Evolutionary conservation across 495 filamentous ascomycete species (phyloP).

Genomic region (Cairneyella variabilis): DNA sequence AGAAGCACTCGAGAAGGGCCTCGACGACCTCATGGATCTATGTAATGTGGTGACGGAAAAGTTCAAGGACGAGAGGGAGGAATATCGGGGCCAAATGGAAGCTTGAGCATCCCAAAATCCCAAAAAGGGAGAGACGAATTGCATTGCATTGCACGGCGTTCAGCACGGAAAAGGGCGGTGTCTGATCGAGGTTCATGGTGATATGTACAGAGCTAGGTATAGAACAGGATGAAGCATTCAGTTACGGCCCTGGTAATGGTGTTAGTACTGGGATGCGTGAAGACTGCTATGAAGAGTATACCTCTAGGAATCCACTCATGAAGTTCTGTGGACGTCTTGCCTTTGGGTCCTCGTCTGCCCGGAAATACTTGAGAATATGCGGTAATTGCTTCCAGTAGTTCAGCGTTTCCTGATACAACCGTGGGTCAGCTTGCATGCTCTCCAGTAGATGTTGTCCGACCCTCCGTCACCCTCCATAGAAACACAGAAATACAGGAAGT

Average conservation of each 20-base stretch:
- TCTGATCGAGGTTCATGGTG: slow-evolving; percentile 18
- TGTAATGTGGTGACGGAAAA: slow-evolving; percentile 89
- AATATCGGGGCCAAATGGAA: slow-evolving; percentile 37
- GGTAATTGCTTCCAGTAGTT: slow-evolving; percentile 99
- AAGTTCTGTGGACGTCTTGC: slow-evolving; percentile 80
- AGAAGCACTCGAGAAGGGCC: slow-evolving; percentile 83
- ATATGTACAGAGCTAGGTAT: slow-evolving; percentile 27
- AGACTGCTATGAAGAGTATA: not conserved
- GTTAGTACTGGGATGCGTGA: slow-evolving; percentile 11
- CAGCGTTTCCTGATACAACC: slow-evolving; percentile 76
- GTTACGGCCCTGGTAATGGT: slow-evolving; percentile 30
- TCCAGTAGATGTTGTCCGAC: too few species aligned
- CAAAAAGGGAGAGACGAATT: not conserved
- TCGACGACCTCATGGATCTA: slow-evolving; percentile 80
- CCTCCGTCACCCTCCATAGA: too few species aligned
- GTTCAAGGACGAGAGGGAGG: slow-evolving; percentile 64
- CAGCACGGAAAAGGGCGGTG: slow-evolving; percentile 15
- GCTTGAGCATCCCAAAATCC: not conserved
- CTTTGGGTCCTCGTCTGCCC: slow-evolving; percentile 77
- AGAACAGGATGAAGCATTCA: slow-evolving; percentile 21
- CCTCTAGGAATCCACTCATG: slow-evolving; percentile 89
- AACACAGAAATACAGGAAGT: too few species aligned
- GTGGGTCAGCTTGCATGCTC: not conserved
- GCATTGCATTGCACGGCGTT: slow-evolving; percentile 24
- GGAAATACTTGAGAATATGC: slow-evolving; percentile 96